phyloP scores from a whole-genome alignment of 345 rosid species.

The Acer campestre region DNA sequence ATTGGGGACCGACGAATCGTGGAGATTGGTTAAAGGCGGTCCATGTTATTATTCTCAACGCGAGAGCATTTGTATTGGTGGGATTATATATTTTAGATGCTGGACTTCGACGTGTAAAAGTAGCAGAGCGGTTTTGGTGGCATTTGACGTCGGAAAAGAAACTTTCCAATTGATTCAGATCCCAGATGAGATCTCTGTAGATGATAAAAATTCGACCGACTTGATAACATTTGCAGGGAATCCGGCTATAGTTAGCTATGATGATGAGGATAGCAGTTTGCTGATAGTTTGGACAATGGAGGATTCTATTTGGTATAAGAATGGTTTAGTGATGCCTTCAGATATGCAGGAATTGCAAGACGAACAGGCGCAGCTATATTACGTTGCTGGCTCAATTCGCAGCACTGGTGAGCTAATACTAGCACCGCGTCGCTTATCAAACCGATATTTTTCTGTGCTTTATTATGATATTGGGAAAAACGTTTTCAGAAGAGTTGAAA shows the following conservation, averaged over 20 bases:
- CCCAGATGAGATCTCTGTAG: not conserved
- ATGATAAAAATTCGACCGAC: not conserved
- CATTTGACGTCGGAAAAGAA: slow-evolving; percentile 18
- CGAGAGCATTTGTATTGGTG: slow-evolving; percentile 24
- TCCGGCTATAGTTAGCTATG: slow-evolving; percentile 9
- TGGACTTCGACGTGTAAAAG: not conserved
- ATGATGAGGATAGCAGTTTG: not conserved
- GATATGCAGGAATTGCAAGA: not conserved
- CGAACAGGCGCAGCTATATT: not conserved
- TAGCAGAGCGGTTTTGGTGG: not conserved
- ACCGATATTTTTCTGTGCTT: not conserved
- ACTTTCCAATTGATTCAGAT: slow-evolving; percentile 12
- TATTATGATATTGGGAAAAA: not conserved
- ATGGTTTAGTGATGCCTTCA: not conserved
- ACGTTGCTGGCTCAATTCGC: slow-evolving; percentile 10
- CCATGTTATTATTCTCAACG: slow-evolving; percentile 19
- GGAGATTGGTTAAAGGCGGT: slow-evolving; percentile 19
- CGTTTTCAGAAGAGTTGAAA: slow-evolving; percentile 6
- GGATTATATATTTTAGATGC: slow-evolving; percentile 20
- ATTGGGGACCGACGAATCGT: slow-evolving; percentile 11
- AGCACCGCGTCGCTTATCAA: slow-evolving; percentile 15
- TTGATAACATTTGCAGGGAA: slow-evolving; percentile 11
- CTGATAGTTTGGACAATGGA: slow-evolving; percentile 7
- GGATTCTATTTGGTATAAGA: slow-evolving; percentile 3
- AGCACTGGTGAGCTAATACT: slow-evolving; percentile 18